phyloP scores from a whole-genome alignment of 176 grass and related monocot genomes.

The Avena sativa region DNA sequence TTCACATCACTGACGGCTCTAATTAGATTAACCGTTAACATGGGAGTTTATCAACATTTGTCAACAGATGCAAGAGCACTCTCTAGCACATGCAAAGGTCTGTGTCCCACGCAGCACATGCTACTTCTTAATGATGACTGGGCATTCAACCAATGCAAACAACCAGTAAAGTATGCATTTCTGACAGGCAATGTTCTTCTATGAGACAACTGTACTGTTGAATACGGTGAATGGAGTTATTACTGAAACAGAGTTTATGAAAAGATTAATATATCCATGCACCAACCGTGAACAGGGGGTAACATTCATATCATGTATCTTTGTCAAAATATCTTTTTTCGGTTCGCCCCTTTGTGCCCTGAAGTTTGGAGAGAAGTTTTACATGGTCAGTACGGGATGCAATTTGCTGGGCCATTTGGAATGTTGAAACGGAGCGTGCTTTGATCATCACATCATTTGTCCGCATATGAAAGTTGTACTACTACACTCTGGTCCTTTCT shows the following conservation, averaged over 20 bases:
- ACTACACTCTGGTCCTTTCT: neutral
- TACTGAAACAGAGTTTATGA: constrained; percentile 9
- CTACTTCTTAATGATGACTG: neutral
- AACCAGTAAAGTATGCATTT: constrained; percentile 5
- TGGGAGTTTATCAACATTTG: neutral
- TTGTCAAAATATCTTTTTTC: neutral
- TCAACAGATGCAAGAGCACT: constrained; percentile 16
- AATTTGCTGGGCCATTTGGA: neutral
- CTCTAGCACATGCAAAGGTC: neutral
- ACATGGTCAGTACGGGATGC: neutral
- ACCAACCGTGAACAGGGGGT: neutral
- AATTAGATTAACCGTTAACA: constrained; percentile 15
- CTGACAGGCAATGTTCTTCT: neutral
- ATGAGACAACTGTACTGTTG: neutral
- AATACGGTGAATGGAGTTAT: neutral
- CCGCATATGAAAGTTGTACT: neutral
- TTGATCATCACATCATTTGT: neutral
- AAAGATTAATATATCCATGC: constrained; percentile 1
- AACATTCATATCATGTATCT: neutral
- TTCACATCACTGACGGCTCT: neutral
- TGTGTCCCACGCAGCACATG: neutral
- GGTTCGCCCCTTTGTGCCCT: neutral
- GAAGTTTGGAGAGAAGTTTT: neutral
- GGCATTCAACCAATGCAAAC: constrained; percentile 23
- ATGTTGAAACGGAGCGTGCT: neutral